Evolutionary conservation across 495 filamentous ascomycete species (phyloP).

Genomic region (Neurospora tetraspora): DNA sequence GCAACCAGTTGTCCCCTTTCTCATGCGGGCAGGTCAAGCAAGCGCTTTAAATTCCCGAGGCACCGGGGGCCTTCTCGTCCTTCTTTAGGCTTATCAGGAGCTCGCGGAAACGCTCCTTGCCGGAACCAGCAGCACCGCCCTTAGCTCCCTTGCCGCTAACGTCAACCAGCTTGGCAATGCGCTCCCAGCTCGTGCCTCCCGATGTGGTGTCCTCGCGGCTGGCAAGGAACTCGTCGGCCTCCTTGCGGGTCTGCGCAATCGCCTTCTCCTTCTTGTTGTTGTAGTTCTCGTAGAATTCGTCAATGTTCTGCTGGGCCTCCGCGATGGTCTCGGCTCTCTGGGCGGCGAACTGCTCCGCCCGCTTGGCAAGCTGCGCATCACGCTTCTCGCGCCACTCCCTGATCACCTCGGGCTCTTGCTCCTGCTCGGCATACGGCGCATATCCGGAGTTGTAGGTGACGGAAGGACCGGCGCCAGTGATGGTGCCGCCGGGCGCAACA

Average conservation of each 20-base stretch:
- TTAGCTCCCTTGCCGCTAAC: conserved; percentile 84
- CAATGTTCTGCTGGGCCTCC: conserved; percentile 80
- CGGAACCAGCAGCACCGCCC: conserved; percentile 75
- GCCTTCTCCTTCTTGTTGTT: conserved; percentile 92
- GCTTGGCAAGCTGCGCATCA: conserved; percentile 62
- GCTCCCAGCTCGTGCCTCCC: conserved; percentile 95
- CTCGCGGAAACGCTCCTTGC: conserved; percentile 93
- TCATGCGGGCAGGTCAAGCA: background rate
- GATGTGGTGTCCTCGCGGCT: conserved; percentile 83
- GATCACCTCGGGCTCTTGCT: conserved; percentile 82
- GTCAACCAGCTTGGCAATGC: conserved; percentile 93
- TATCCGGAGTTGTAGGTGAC: conserved; percentile 64
- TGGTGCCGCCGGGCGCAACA: conserved; percentile 78
- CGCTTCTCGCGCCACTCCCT: conserved; percentile 88
- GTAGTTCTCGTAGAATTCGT: conserved; percentile 99
- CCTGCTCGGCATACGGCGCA: conserved; percentile 41
- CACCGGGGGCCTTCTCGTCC: conserved; percentile 88
- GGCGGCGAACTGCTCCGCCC: conserved; percentile 62
- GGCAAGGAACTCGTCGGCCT: conserved; percentile 89
- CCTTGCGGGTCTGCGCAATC: conserved; percentile 70
- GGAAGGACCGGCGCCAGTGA: conserved; percentile 57
- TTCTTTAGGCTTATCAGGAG: conserved; percentile 79
- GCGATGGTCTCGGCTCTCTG: conserved; percentile 74
- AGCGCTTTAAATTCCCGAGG: conserved; percentile 44
- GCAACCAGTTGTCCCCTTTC: background rate